Evolutionary conservation across 495 filamentous ascomycete genomes (phyloP).

Genomic region (Parachaetomium inaequale): DNA sequence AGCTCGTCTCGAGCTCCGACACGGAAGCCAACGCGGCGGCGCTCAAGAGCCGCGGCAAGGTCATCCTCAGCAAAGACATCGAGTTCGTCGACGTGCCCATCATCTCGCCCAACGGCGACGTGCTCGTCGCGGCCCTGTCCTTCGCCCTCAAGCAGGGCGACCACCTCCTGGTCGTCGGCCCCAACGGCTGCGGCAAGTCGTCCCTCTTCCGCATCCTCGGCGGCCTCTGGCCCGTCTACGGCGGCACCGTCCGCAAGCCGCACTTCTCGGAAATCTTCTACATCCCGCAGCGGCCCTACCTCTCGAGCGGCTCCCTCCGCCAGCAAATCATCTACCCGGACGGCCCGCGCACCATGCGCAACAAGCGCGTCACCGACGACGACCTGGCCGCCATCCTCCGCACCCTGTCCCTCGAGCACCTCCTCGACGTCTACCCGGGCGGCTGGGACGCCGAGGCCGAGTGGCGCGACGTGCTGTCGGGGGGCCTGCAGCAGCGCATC

Average conservation of each 20-base stretch:
- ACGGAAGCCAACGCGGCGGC: slow-evolving; percentile 74
- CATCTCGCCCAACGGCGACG: slow-evolving; percentile 92
- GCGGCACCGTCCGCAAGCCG: slow-evolving; percentile 86
- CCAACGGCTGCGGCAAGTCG: slow-evolving; percentile 96
- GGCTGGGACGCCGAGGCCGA: slow-evolving; percentile 96
- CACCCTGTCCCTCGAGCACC: slow-evolving; percentile 73
- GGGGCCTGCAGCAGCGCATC: slow-evolving; percentile 92
- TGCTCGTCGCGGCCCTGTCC: slow-evolving; percentile 76
- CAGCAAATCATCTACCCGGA: slow-evolving; percentile 98
- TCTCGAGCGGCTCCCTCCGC: slow-evolving; percentile 80
- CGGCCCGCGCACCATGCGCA: slow-evolving; percentile 77
- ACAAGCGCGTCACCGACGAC: slow-evolving; percentile 75
- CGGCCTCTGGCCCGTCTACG: slow-evolving; percentile 98
- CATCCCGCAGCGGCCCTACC: slow-evolving; percentile 92
- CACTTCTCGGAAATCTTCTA: slow-evolving; percentile 92
- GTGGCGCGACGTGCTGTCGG: slow-evolving; percentile 88
- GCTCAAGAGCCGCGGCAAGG: slow-evolving; percentile 69
- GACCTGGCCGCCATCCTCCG: slow-evolving; percentile 74
- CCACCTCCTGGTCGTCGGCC: slow-evolving; percentile 91
- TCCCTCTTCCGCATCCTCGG: slow-evolving; percentile 94
- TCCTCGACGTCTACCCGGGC: slow-evolving; percentile 72
- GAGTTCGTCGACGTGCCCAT: slow-evolving; percentile 92
- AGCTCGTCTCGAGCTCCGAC: slow-evolving; percentile 81
- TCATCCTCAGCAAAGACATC: slow-evolving; percentile 77
- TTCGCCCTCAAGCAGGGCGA: slow-evolving; percentile 83